Evolutionary conservation across 305 asterid species (phyloP), one percentile per base, ranked within the genome.

Genomic region (Ruellia speciosa): DNA sequence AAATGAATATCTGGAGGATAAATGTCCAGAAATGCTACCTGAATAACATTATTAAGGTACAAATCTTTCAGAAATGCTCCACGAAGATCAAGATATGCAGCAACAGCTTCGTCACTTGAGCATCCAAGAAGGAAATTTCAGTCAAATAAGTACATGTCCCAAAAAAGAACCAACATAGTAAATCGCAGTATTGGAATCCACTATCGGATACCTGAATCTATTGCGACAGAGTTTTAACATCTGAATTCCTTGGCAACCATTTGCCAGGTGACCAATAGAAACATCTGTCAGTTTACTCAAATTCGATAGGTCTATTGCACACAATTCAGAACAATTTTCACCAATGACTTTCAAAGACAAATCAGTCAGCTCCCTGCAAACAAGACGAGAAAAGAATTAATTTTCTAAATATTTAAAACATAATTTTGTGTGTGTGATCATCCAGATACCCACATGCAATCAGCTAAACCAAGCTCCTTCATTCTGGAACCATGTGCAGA

Each of bases 71-170:
- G 65, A 56, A 67, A 66, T 60, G 76, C 77, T 66, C 96, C 97
- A 63, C 81, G 63, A 58, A 80, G 79, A 75, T 90, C 95, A 59
- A 90, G 77, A 63, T 78, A 87, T 60, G 97, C 97, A 62, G 95
- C 96, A 75, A 90, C 69, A 69, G 90, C 97, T 85, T 83, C 95
- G 71, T 90, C 97, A 68, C 96, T 90, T 58, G 43, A 62, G 58
- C 58, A 75, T 34, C 63, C 56, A 61, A 39, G 28, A 59, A 58
- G 35, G 18, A 57, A 49, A 43, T n/a, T 28, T 20, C 43, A 58
- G 55, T 11, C 61, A 70, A 35, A 47, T 49, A 14, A 16, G 20
- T 33, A 57, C 7, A 20, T 56, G 28, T 18, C 35, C 14, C 57
- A 52, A 8, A 17, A 28, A 52, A 11, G 11, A 18, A 52, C 5